phyloP scores from a whole-genome alignment of 2,329 filamentous ascomycete species.

The Phaeosphaeria sp. region DNA sequence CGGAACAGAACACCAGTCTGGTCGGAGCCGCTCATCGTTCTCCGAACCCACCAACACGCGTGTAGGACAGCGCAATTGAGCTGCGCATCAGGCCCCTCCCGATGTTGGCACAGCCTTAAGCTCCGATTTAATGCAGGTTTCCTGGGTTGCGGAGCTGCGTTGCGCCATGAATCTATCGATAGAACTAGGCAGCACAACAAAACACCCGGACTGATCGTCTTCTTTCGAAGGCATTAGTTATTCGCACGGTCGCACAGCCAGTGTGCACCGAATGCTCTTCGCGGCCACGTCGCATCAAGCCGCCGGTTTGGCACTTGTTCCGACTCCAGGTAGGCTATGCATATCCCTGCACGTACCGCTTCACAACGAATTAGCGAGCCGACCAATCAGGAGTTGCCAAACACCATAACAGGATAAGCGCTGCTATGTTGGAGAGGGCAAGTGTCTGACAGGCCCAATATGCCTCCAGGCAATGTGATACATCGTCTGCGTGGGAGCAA shows the following conservation, averaged over 20 bases:
- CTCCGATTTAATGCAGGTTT: too few relatives aligned
- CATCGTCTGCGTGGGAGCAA: neutral
- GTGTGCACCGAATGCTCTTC: neutral
- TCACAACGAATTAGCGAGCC: neutral
- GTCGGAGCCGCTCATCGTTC: neutral
- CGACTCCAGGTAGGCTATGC: slow-evolving; percentile 1
- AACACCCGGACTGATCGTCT: too few relatives aligned
- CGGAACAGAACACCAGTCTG: neutral
- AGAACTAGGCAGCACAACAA: neutral
- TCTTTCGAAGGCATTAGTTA: too few relatives aligned
- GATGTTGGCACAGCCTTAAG: neutral
- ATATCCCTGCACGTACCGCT: neutral
- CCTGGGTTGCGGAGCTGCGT: neutral
- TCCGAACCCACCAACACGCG: neutral
- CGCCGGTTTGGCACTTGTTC: neutral
- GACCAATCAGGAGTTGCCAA: neutral
- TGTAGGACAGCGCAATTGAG: neutral
- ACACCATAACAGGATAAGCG: neutral
- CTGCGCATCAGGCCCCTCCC: neutral
- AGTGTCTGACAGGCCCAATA: neutral
- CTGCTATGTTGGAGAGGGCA: neutral
- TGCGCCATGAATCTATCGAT: neutral
- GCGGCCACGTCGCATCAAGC: neutral
- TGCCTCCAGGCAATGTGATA: neutral
- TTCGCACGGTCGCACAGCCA: neutral